Conservation (phyloP, 2,329 filamentous ascomycete genomes). For the Monilinia fructicola region DNA sequence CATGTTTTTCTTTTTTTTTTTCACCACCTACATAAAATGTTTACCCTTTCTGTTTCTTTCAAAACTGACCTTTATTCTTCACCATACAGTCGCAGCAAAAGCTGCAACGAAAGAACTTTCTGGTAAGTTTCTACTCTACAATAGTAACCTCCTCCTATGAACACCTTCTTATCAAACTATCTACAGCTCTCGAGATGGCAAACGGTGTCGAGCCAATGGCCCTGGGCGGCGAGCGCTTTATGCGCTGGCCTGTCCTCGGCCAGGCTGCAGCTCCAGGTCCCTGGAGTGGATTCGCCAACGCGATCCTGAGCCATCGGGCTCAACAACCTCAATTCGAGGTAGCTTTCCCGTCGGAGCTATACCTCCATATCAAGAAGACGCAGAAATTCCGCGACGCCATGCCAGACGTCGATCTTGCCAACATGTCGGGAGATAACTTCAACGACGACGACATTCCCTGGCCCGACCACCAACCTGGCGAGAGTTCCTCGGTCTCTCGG, state of each 20-base stretch:
- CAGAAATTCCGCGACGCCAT: neutral
- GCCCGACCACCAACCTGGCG: neutral
- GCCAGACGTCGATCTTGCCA: constrained; percentile 7
- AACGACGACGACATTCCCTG: neutral
- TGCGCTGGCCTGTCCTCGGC: constrained; percentile 1
- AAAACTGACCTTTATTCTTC: neutral
- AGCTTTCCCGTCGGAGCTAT: neutral
- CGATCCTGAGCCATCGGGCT: neutral
- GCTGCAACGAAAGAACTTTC: neutral
- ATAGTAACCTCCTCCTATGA: neutral
- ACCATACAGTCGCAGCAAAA: neutral
- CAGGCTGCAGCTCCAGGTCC: neutral
- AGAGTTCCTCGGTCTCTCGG: neutral
- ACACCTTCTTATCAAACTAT: neutral
- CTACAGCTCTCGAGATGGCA: neutral
- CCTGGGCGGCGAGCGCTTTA: neutral
- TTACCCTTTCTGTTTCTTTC: neutral
- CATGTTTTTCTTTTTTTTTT: neutral
- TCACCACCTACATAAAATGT: neutral
- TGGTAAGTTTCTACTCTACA: constrained; percentile 6
- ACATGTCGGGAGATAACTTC: constrained; percentile 1
- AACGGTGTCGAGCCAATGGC: neutral
- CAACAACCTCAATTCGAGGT: neutral
- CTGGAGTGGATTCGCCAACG: neutral
- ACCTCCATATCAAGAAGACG: neutral